Evolutionary conservation across 768 basidiomycete species (phyloP), one percentile per base, ranked within the genome.

Genomic region (Podaxis carcinomalis): DNA sequence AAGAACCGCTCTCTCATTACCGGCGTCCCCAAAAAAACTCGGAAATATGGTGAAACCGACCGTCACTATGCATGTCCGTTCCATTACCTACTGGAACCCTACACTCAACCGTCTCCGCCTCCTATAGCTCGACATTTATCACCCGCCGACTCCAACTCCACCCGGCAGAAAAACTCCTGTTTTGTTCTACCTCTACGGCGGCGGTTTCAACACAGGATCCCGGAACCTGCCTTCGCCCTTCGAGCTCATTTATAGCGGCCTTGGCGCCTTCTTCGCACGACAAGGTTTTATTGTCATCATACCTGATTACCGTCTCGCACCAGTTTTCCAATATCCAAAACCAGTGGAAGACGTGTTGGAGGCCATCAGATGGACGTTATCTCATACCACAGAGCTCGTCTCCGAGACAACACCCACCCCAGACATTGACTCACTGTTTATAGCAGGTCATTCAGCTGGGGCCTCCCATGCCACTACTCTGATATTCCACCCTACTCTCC

Each of bases 141-240:
- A 86, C 65, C 87, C 85, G 0, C 57, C 68, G 2, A 63, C 74
- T 39, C 73, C 2, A 52, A 68, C 4, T 61, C 67, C 10, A 65
- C 68, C 5, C 57, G 61, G 19, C 66, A 66, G 23, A 67, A 68
- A 57, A 73, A 72, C 78, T 0, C 84, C 84, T 0, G 73, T 89
- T 21, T 71, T 89, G 25, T 81, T 89, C 69, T 89, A 82, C 71
- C 62, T 84, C 44, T 89, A 90, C 62, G 88, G 88, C 1, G 88
- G 88, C 1, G 86, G 87, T 2, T 87, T 86, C 67, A 72, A 73
- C 62, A 68, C 70, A 0, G 88, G 88, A 1, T 73, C 75, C 0
- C 80, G 84, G n/a, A 76, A 72, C 6, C 67, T 81, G 44, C 68
- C 71, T 11, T 73, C 78, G 1, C 71, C 85, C 0, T 74, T 75